These are phyloP conservation scores for Aegilops sharonensis DNA, from an alignment of 176 grass and related monocot genomes.

Conservation along the genomic window DNA sequence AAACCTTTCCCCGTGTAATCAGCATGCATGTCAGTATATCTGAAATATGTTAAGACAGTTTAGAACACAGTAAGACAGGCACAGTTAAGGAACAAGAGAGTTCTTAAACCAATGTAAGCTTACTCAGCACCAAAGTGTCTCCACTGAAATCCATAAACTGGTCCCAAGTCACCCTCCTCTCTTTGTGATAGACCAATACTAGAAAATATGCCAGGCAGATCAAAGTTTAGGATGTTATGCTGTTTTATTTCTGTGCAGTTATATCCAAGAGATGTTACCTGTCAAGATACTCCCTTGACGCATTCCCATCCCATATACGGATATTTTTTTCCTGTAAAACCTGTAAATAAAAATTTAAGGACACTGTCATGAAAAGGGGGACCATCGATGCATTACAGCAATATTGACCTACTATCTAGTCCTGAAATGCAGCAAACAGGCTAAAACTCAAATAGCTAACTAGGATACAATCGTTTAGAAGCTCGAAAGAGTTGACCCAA, in stretches of 20 bases:
- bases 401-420: background rate
- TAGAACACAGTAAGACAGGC: background rate
- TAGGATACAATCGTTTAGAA: background rate
- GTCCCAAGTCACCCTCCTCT: constrained; percentile 83
- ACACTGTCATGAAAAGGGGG: no score
- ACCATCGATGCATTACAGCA: background rate
- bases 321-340: constrained; percentile 83
- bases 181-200: constrained; percentile 68
- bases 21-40: constrained; percentile 79
- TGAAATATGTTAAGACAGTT: constrained; percentile 11
- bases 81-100: background rate
- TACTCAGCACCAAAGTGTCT: constrained; percentile 90
- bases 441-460: background rate
- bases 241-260: background rate
- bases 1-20: constrained; percentile 83
- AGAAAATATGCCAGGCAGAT: constrained; percentile 37
- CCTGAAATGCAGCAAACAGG: background rate
- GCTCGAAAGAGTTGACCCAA: background rate
- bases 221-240: background rate
- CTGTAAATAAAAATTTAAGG: constrained; percentile 19
- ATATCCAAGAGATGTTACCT: constrained; percentile 46
- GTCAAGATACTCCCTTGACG: constrained; percentile 88
- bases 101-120: background rate
- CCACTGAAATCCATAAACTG: constrained; percentile 92
- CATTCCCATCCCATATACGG: constrained; percentile 94